Evolutionary conservation across 2,329 filamentous ascomycete species (phyloP), one percentile per base, ranked within the genome.

Genomic region (Pyrenochaeta sp.): DNA sequence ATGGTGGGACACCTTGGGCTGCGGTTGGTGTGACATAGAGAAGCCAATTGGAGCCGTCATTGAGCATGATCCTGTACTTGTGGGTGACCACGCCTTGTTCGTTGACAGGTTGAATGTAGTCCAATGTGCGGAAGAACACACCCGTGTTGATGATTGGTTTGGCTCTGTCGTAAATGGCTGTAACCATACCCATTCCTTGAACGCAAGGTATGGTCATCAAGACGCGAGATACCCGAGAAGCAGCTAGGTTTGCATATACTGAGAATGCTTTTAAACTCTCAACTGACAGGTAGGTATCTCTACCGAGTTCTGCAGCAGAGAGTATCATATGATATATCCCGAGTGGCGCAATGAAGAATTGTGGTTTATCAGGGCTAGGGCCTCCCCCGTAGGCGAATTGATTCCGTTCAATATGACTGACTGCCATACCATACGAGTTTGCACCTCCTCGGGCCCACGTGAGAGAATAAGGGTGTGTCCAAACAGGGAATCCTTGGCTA

Each of bases 121-220:
- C 45, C 7, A 96, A 77, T 15, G 80, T 85, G 46, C 80, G 80
- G 77, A 94, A 96, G 57, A 87, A 88, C 1, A 96, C 82, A 1
- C 85, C 85, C 24, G 86, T 88, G 57, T 89, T 84, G 24, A 97
- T 77, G 2, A 86, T 61, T 1, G 93, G 93, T 10, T 83, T 85
- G 0, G 84, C 78, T 18, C 82, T 83, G 42, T 80, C 80, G 71
- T 93, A 97, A 19, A 89, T 69, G 1, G 80, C 91, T 3, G 92
- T 96, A 14, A 96, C 78, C 58, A 91, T 94, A 0, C 85, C 89
- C 84, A 95, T 94, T 13, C 94, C 94, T 65, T 97, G 93, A 0
- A 96, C 85, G 7, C 96, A 67, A 0, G 92, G 91, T 51, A 96
- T 88, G 0, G 83, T 86, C 30, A 97, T 80, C 1, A 83, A 74